Conservation (phyloP, 768 basidiomycete genomes). For the Lactifluus pinguis region DNA sequence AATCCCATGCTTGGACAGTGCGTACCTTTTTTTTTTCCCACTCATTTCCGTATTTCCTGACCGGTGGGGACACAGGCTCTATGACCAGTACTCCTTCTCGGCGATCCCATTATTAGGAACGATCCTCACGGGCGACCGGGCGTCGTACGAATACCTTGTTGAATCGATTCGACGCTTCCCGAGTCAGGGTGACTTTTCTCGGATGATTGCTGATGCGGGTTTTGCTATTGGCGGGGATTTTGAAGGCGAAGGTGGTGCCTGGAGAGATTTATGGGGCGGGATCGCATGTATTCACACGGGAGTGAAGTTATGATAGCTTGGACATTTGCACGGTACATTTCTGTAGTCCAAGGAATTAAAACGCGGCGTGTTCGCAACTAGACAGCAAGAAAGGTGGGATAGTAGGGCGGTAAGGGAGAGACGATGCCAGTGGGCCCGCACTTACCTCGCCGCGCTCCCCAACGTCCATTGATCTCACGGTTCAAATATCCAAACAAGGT, state of each 20-base stretch:
- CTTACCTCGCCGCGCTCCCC: not conserved
- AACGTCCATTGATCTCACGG: not conserved
- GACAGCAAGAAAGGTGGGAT: too few species aligned
- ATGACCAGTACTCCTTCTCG: slow-evolving; percentile 93
- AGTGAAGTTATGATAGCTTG: slow-evolving; percentile 43
- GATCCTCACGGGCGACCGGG: slow-evolving; percentile 88
- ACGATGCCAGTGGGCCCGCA: too few species aligned
- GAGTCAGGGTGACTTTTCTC: slow-evolving; percentile 74
- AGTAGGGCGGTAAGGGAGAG: not conserved
- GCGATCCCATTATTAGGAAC: slow-evolving; percentile 95
- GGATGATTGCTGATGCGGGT: slow-evolving; percentile 82
- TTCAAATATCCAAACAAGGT: too few species aligned
- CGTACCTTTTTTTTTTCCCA: slow-evolving; percentile 27
- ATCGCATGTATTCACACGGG: slow-evolving; percentile 80
- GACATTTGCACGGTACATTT: not conserved
- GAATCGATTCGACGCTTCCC: slow-evolving; percentile 96
- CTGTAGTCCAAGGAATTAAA: too few species aligned
- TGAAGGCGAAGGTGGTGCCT: slow-evolving; percentile 73
- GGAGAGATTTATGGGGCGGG: slow-evolving; percentile 81
- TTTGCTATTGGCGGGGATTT: slow-evolving; percentile 54
- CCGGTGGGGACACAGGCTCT: slow-evolving; percentile 45
- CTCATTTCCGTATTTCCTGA: not conserved
- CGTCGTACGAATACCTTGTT: slow-evolving; percentile 94
- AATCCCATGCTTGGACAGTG: slow-evolving; percentile 83
- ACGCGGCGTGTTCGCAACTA: too few species aligned